Percentiles rank a stretch among this genome's conserved stretches.
Conservation (phyloP, 805 yeast species). For the Maudiozyma bulderi region DNA sequence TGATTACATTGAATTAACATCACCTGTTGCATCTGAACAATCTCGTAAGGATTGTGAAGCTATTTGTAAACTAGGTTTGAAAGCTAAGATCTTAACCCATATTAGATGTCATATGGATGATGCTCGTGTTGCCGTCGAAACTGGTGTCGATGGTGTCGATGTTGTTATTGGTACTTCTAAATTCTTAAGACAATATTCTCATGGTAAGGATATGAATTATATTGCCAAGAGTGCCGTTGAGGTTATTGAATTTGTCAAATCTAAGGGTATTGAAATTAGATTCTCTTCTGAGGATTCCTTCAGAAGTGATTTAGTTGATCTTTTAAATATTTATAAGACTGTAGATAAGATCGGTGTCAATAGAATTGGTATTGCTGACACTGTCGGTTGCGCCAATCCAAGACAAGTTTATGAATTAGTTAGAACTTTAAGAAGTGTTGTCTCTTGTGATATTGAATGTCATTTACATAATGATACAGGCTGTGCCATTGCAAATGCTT, state of each 20-base stretch:
- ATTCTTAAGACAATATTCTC: conserved; percentile 87
- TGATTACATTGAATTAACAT: conserved; percentile 93
- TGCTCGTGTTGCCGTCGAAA: conserved; percentile 92
- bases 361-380: conserved; percentile 98
- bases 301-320: conserved; percentile 91
- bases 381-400: conserved; percentile 98
- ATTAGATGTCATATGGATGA: conserved; percentile 99
- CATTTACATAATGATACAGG: conserved; percentile 99
- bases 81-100: conserved; percentile 91
- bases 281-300: conserved; percentile 96
- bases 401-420: conserved; percentile 96
- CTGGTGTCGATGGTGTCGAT: conserved; percentile 98
- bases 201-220: conserved; percentile 97
- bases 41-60: conserved; percentile 92
- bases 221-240: conserved; percentile 93
- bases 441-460: conserved; percentile 93
- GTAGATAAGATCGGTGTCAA: conserved; percentile 96
- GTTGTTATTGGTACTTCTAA: conserved; percentile 97
- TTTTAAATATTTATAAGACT: conserved; percentile 89
- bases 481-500: conserved; percentile 97
- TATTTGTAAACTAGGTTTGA: conserved; percentile 91
- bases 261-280: conserved; percentile 93
- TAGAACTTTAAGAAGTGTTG: conserved; percentile 86
- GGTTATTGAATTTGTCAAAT: conserved; percentile 94
- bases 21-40: conserved; percentile 97